These are phyloP conservation scores for Phlyctochytrium bullatum DNA, from an alignment of 192 early-diverging fungal species.

Conservation along the genomic window DNA sequence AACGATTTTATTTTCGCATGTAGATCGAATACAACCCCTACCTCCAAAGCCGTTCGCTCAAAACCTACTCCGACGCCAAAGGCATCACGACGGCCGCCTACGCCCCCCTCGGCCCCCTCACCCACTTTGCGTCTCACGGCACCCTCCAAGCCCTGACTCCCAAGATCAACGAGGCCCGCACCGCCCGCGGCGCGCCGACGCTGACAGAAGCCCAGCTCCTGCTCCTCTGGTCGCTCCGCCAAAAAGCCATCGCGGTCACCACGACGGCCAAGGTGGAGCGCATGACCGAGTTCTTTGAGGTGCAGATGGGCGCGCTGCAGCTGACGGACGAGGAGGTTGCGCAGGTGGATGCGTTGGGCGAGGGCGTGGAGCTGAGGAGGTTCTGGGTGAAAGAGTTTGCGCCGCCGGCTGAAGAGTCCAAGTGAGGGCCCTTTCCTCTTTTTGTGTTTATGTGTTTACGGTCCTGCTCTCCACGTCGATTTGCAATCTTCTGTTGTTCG, in stretches of 20 bases:
- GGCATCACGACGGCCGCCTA: constrained; percentile 33
- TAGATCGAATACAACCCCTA: constrained; percentile 40
- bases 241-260: constrained; percentile 13
- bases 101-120: constrained; percentile 42
- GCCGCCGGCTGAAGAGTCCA: too few species aligned
- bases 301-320: too few species aligned
- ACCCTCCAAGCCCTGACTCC: too few species aligned
- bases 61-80: constrained; percentile 2
- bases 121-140: constrained; percentile 16
- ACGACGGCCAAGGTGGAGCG: constrained; percentile 21
- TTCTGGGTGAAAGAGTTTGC: not conserved
- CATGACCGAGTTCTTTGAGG: constrained; percentile 9
- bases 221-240: not conserved
- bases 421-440: too few species aligned
- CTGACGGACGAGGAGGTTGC: not conserved
- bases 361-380: not conserved
- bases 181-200: not conserved
- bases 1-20: not conserved
- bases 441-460: too few species aligned
- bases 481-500: too few species aligned
- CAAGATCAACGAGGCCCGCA: not conserved
- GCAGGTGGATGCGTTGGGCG: not conserved
- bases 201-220: not conserved
- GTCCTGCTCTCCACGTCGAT: too few species aligned
- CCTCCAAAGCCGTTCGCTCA: constrained; percentile 13